Conservation (phyloP, 345 rosid genomes). For the Eucalyptus curtisii region DNA sequence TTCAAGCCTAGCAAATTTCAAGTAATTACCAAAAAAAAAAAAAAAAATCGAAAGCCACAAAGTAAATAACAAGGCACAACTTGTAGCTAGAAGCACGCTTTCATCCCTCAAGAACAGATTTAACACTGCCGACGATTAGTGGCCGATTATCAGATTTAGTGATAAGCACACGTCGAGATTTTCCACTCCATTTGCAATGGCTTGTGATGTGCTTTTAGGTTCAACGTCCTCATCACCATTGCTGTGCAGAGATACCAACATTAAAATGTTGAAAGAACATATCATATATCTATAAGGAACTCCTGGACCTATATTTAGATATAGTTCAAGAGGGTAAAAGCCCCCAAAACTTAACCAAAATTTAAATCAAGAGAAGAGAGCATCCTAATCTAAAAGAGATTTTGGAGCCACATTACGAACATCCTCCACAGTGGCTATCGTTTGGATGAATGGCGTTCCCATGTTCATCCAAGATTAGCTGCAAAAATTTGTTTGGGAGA, state of each 20-base stretch:
- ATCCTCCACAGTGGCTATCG: background rate
- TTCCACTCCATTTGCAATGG: background rate
- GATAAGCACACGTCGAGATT: background rate
- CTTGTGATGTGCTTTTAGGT: background rate
- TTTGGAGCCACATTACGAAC: background rate
- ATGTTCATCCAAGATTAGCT: background rate
- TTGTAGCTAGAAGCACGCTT: rapidly evolving
- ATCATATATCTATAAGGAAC: background rate
- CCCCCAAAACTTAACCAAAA: background rate
- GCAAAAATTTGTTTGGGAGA: background rate
- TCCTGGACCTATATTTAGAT: background rate
- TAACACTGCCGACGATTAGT: rapidly evolving
- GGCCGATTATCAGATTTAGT: rapidly evolving
- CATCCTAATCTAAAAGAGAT: background rate
- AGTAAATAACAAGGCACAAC: background rate
- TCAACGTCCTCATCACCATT: background rate
- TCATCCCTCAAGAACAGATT: background rate
- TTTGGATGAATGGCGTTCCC: background rate
- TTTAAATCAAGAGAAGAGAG: rapidly evolving
- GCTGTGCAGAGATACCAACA: rapidly evolving
- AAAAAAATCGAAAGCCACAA: rapidly evolving
- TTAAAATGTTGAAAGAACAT: too few species aligned
- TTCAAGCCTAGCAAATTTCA: background rate
- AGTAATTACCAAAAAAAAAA: too few species aligned
- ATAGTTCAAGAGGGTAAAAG: background rate